Conservation (phyloP, 768 basidiomycete species). For the Leucocoprinus birnbaumii region DNA sequence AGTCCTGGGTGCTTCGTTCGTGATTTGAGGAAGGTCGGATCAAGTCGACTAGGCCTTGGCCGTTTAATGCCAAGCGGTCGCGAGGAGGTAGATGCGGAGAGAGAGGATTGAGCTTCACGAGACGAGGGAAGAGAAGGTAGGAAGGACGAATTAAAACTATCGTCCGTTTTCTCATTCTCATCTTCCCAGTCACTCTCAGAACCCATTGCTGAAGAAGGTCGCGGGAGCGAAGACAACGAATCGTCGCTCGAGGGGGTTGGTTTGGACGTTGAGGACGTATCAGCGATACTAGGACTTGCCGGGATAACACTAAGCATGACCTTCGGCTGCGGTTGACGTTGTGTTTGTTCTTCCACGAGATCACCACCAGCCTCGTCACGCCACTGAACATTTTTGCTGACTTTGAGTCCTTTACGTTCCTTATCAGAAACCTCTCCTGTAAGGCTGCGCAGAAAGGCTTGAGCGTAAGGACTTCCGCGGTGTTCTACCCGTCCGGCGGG, state of each 20-base stretch:
- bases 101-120: conserved; percentile 18
- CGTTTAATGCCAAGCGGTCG: conserved; percentile 34
- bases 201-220: conserved; percentile 40
- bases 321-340: conserved; percentile 20
- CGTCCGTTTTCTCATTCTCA: conserved; percentile 82
- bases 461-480: conserved; percentile 76
- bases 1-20: conserved; percentile 41
- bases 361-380: conserved; percentile 83
- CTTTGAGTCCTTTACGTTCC: conserved; percentile 51
- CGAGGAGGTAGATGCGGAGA: conserved; percentile 22
- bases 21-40: conserved; percentile 65
- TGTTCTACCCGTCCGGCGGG: conserved; percentile 48
- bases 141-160: conserved; percentile 62
- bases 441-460: conserved; percentile 55
- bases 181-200: conserved; percentile 92
- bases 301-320: conserved; percentile 40
- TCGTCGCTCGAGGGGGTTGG: conserved; percentile 19
- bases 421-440: conserved; percentile 64
- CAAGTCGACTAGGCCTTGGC: conserved; percentile 64
- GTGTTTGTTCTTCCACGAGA: conserved; percentile 59
- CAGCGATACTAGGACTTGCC: conserved; percentile 33
- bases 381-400: conserved; percentile 83
- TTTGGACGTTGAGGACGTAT: conserved; percentile 19
- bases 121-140: conserved; percentile 40
- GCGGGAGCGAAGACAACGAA: conserved; percentile 13